Conservation (phyloP, 148 eudicot genomes). For the Camellia granthamiana region DNA sequence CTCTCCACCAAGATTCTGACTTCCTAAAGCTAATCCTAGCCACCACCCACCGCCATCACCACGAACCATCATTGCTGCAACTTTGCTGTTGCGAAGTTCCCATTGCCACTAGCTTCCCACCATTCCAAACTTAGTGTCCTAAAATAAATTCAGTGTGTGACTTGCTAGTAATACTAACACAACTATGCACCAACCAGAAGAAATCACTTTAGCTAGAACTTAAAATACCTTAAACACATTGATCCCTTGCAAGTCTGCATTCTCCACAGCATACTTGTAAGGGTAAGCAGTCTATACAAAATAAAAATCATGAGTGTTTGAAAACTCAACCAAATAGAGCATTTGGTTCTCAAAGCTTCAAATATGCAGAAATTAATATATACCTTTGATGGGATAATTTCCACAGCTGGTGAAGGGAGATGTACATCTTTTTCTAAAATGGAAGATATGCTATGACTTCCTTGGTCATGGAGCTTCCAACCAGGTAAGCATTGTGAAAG, state of each 20-base stretch:
- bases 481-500: conserved; percentile 71
- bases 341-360: background rate
- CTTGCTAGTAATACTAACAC: no score
- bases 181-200: background rate
- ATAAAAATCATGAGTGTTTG: background rate
- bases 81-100: no score
- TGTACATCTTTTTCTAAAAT: conserved; percentile 56
- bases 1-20: no score
- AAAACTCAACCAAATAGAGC: background rate
- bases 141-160: no score
- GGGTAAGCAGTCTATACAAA: conserved; percentile 45
- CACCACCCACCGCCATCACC: no score
- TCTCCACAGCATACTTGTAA: conserved; percentile 57
- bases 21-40: no score
- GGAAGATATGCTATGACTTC: conserved; percentile 35
- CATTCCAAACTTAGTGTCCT: no score
- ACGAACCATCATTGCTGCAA: no score
- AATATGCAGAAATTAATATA: background rate
- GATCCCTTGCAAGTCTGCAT: conserved; percentile 48
- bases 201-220: background rate
- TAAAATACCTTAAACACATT: conserved; percentile 52
- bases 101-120: no score
- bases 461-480: conserved; percentile 49
- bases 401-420: conserved; percentile 69
- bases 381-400: conserved; percentile 73